Conservation (phyloP, 2,329 filamentous ascomycete species). For the Stagonosporopsis rhizophila region DNA sequence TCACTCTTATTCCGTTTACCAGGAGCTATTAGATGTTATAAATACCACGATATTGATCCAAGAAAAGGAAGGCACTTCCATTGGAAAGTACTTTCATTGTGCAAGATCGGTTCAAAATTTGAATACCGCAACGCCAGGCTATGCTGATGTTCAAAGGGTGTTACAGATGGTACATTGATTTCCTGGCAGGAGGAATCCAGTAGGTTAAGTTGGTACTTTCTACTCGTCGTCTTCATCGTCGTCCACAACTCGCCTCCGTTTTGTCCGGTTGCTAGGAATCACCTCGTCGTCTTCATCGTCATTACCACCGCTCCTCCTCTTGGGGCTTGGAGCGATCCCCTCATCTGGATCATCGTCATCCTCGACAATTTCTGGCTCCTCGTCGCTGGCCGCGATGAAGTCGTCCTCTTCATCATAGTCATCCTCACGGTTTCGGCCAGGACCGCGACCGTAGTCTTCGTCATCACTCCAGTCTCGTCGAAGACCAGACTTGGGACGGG, state of each 20-base stretch:
- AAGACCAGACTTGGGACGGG: conserved; percentile 47
- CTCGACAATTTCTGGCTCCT: conserved; percentile 69
- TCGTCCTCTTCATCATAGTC: conserved; percentile 83
- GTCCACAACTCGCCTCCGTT: conserved; percentile 55
- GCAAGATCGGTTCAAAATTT: background rate
- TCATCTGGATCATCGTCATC: conserved; percentile 64
- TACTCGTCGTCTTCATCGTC: conserved; percentile 58
- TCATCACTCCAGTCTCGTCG: conserved; percentile 69
- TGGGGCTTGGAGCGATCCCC: conserved; percentile 53
- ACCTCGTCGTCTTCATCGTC: conserved; percentile 48
- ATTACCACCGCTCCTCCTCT: conserved; percentile 44
- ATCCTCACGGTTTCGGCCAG: conserved; percentile 68
- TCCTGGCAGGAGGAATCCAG: background rate
- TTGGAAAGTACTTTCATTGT: background rate
- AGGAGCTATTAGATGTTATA: background rate
- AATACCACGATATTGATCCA: background rate
- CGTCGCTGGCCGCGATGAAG: conserved; percentile 78
- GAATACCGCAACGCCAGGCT: conserved; percentile 25
- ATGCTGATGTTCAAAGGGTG: background rate
- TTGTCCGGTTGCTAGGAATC: conserved; percentile 39
- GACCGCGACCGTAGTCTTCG: conserved; percentile 72
- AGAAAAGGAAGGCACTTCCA: background rate
- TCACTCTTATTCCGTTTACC: too few species aligned
- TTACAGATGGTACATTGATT: background rate
- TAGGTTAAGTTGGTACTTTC: background rate